These are phyloP conservation scores for Hysterangium stoloniferum DNA, from an alignment of 768 basidiomycete species.

Conservation along the genomic window DNA sequence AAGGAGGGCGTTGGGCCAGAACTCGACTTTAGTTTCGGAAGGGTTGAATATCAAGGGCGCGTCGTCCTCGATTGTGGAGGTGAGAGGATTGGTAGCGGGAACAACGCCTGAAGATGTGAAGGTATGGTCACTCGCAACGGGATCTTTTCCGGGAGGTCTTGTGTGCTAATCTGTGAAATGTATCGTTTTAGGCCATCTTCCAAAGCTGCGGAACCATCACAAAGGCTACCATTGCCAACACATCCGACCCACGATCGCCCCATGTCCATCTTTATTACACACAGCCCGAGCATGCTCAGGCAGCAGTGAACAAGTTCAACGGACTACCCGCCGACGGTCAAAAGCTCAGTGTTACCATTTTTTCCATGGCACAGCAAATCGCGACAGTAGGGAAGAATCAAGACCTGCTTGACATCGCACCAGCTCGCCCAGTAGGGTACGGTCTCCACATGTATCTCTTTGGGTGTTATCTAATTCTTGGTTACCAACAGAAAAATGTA, in stretches of 20 bases:
- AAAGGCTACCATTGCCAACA: constrained; percentile 26
- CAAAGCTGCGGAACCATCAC: constrained; percentile 62
- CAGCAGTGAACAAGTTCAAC: constrained; percentile 69
- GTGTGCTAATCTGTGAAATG: neutral
- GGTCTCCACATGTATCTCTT: neutral
- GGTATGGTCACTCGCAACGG: constrained; percentile 2
- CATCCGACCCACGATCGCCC: constrained; percentile 17
- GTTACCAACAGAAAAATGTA: constrained; percentile 64
- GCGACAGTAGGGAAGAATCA: constrained; percentile 11
- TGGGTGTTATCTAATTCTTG: neutral
- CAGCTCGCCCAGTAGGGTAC: constrained; percentile 4
- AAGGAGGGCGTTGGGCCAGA: neutral
- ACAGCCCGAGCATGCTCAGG: constrained; percentile 47
- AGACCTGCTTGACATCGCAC: constrained; percentile 13
- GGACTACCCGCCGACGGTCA: constrained; percentile 79
- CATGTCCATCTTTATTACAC: constrained; percentile 69
- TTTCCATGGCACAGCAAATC: neutral
- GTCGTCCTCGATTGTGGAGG: constrained; percentile 7
- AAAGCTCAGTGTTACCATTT: constrained; percentile 6
- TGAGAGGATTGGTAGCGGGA: constrained; percentile 6
- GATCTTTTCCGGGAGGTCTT: neutral
- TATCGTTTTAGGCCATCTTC: constrained; percentile 63
- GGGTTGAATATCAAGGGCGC: constrained; percentile 9
- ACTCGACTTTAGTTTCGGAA: neutral
- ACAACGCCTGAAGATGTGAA: constrained; percentile 10